Evolutionary conservation across 805 yeast genomes (phyloP), one percentile per base, ranked within the genome.

Genomic region (Ogataea pignaliae): DNA sequence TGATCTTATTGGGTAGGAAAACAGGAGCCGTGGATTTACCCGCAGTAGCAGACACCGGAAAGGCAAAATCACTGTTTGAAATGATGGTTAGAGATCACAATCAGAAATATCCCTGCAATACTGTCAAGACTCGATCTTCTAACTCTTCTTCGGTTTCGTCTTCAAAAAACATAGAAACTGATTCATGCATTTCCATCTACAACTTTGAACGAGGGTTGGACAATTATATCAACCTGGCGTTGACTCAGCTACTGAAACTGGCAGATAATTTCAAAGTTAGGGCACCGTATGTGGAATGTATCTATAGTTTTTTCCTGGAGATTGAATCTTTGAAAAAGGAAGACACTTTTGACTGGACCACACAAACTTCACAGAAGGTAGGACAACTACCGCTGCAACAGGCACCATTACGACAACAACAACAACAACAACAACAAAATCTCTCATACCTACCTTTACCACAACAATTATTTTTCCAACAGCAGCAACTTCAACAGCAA

Each of bases 11-110:
- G 2, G 63, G 61, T 5, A 49, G 50, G 42, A 29, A 31, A 29
- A 39, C 50, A 4, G 64, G 65, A 11, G 53, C 55, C 12, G 39
- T 47, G 3, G 65, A 60, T 41, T 44, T 61, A 29, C 65, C 67
- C 1, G 45, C 47, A 10, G 48, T 54, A 7, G n/a, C 34, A 1
- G 60, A 61, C 29, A 13, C 31, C 1, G 12, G 39, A 3, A 45
- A 35, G 14, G 14, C 50, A 2, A 48, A 53, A n/a, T 29, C 39
- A 2, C 33, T 51, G 8, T 53, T 60, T 18, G 53, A 52, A 8
- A 43, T 39, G 39, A 41, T 53, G 39, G 33, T 56, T 4, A 44
- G 53, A 17, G 56, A 59, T 10, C 55, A 47, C 43, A 59, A 59
- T 37, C 55, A 54, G 40, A 50, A 43, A 12, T 51, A 42, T 21